Percentiles rank a stretch among this genome's conserved stretches.
Evolutionary conservation across 805 yeast species (phyloP).

Genomic region (Tetrapisispora nanseiensis): DNA sequence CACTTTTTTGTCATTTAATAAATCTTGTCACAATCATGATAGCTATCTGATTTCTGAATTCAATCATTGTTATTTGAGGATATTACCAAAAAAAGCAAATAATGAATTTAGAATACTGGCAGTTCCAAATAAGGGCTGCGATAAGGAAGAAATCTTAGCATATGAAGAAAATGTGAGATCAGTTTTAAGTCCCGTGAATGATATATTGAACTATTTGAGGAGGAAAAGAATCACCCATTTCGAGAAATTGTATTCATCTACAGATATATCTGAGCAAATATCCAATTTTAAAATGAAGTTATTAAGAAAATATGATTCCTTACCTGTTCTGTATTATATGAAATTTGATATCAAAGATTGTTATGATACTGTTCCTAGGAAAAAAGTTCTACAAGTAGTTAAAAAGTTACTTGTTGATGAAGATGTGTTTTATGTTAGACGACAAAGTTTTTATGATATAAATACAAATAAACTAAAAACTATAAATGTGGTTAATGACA

Average conservation of each 20-base stretch:
- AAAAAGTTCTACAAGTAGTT: constrained; percentile 31
- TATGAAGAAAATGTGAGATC: constrained; percentile 30
- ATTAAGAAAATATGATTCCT: constrained; percentile 4
- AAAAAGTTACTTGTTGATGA: constrained; percentile 11
- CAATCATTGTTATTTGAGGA: constrained; percentile 35
- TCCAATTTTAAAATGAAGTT: constrained; percentile 30
- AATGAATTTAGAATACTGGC: constrained; percentile 51
- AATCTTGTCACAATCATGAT: constrained; percentile 13
- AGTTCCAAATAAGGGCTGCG: constrained; percentile 38
- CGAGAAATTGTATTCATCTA: constrained; percentile 34
- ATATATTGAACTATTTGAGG: constrained; percentile 30
- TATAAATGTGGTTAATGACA: constrained; percentile 16
- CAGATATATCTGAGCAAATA: constrained; percentile 37
- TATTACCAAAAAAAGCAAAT: constrained; percentile 47
- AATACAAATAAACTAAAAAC: constrained; percentile 7
- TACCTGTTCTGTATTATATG: constrained; percentile 39
- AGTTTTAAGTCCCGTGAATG: constrained; percentile 37
- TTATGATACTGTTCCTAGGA: constrained; percentile 59
- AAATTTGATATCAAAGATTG: constrained; percentile 74
- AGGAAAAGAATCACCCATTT: constrained; percentile 16
- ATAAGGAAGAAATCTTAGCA: constrained; percentile 26
- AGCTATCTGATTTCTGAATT: constrained; percentile 15
- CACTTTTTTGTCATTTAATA: constrained; percentile 27
- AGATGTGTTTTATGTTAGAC: constrained; percentile 24
- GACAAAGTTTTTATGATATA: constrained; percentile 16